Base-by-base conservation (phyloP, 345 rosid genomes). In the Eucalyptus erythrocorys region DNA sequence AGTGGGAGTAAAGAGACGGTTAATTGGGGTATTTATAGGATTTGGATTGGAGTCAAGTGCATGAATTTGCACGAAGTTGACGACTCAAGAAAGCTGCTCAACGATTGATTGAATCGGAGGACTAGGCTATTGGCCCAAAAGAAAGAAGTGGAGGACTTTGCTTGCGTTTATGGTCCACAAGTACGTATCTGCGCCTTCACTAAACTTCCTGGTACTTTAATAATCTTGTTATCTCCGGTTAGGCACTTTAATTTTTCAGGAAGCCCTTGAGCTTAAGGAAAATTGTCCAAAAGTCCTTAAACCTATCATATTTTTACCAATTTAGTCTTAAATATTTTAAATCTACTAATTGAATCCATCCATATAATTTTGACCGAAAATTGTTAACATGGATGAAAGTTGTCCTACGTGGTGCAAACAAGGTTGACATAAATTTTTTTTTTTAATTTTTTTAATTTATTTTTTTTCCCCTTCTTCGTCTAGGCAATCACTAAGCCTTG, bases 311-410 rank as follows among this genome's bases (percentile, higher is more conserved):
- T 24, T 24, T 55, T 55, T 55, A 26, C 6, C 6, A 55, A 55
- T 55, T 24, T 0, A 22, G 0, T 55, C 61, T 26, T 55, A 55
- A 55, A 55, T 24, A 55, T 55, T 24, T 55, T 55, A 55, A 55
- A 4, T 55, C 24, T 55, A 22, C 30, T 10, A 55, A 24, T 55
- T 10, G 30, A 24, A 22, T 55, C 0, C 61, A 24, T 24, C 13
- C 6, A 26, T 24, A 5, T 26, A 55, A 55, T 55, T 55, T 55
- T 55, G 6, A 55, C 12, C 13, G 1, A 8, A 55, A 55, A 55
- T 55, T 10, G 0, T 9, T 10, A 22, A 55, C 0, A 2, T 55
- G 27, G 6, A 55, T 55, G 0, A 55, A 10, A 12, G 6, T 55
- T 22, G 30, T 55, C 13, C 13, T 10, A 24, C 12, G 13, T 55